Evolutionary conservation across 2,329 filamentous ascomycete species (phyloP).

Genomic region (Coniochaeta sp.): DNA sequence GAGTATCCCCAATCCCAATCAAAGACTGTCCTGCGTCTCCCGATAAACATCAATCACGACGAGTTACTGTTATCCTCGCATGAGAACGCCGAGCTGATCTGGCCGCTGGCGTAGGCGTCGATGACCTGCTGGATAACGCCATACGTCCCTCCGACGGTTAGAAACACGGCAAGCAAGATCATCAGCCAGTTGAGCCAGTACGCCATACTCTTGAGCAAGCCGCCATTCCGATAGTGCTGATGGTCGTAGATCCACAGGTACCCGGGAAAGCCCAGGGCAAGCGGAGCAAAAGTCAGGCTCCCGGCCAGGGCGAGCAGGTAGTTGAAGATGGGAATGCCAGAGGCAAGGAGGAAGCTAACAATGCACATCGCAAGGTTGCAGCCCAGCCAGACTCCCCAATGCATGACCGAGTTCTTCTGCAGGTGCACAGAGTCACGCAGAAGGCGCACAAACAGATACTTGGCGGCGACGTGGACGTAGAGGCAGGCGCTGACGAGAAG

Average conservation of each 20-base stretch:
- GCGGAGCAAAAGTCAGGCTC: conserved; percentile 20
- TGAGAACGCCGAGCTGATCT: conserved; percentile 37
- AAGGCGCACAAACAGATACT: conserved; percentile 22
- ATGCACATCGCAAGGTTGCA: conserved; percentile 15
- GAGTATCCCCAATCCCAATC: no score
- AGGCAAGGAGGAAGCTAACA: conserved; percentile 15
- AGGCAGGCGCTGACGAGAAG: conserved; percentile 33
- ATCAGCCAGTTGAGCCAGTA: conserved; percentile 26
- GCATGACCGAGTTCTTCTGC: conserved; percentile 16
- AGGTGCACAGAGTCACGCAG: conserved; percentile 19
- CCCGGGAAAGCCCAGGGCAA: conserved; percentile 25
- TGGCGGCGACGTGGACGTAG: conserved; percentile 21
- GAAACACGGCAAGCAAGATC: conserved; percentile 25
- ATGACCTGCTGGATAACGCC: conserved; percentile 42
- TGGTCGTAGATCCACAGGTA: conserved; percentile 29
- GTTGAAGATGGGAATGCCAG: conserved; percentile 19
- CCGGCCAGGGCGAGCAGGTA: conserved; percentile 10
- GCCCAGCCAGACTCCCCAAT: conserved; percentile 20
- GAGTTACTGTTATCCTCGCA: conserved; percentile 37
- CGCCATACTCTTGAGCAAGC: conserved; percentile 15
- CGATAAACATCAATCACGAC: conserved; percentile 5
- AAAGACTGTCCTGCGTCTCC: background rate
- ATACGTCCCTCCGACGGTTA: conserved; percentile 32
- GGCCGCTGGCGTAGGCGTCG: conserved; percentile 38
- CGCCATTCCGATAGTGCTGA: conserved; percentile 20